Percentiles rank a stretch among this genome's conserved stretches.
Conservation (phyloP, 2,329 filamentous ascomycete species). For the Chrysosporium keratinophilum region DNA sequence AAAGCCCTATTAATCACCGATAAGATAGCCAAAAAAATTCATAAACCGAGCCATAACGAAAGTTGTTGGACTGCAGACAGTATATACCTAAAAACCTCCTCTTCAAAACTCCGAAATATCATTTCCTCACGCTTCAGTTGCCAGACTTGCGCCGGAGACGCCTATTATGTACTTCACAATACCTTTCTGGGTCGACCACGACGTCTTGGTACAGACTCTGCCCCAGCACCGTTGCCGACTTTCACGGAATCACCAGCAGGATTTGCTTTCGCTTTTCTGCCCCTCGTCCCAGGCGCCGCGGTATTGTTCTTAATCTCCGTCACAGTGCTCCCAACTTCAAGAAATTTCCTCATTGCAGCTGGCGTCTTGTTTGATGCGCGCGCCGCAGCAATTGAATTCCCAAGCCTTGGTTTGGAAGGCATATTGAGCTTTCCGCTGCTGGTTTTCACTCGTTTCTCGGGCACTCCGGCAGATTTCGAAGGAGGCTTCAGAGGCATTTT, state of each 20-base stretch:
- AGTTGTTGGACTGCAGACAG: background rate
- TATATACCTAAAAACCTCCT: background rate
- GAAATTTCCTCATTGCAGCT: slow-evolving; percentile 12
- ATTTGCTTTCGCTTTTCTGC: background rate
- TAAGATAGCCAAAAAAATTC: background rate
- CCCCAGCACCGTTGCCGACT: background rate
- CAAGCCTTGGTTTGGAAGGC: slow-evolving; percentile 10
- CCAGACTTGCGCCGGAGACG: background rate
- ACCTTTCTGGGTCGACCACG: background rate
- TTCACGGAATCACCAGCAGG: background rate
- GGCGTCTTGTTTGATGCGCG: slow-evolving; percentile 12
- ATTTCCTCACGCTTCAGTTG: background rate
- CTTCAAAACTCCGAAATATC: background rate
- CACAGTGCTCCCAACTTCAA: slow-evolving; percentile 4
- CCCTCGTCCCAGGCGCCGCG: background rate
- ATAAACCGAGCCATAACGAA: background rate
- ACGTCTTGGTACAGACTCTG: background rate
- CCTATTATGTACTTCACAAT: background rate
- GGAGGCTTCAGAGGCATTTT: background rate
- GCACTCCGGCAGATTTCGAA: background rate
- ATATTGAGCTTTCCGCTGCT: slow-evolving; percentile 4
- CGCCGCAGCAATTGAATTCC: slow-evolving; percentile 14
- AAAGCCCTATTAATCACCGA: too few relatives aligned
- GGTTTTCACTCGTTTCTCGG: background rate
- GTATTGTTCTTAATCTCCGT: background rate